Conservation (phyloP, 805 yeast genomes). For the Metschnikowia corniflorae region DNA sequence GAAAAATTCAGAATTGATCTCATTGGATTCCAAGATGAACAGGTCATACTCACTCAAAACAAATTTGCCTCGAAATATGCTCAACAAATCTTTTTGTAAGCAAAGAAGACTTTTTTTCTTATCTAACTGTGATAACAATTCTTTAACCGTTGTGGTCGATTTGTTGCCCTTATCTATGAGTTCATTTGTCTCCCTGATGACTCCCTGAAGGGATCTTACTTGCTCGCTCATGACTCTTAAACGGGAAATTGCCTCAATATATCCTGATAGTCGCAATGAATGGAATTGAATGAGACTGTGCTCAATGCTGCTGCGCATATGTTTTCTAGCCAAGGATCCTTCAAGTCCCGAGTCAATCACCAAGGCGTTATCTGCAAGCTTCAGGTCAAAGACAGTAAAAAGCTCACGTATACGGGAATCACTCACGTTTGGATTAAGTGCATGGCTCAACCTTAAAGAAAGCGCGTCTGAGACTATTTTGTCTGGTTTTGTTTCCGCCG, state of each 20-base stretch:
- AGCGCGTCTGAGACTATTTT: slow-evolving; percentile 18
- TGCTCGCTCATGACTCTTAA: slow-evolving; percentile 18
- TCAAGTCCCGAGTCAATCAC: slow-evolving; percentile 46
- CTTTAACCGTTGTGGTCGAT: slow-evolving; percentile 18
- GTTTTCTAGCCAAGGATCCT: slow-evolving; percentile 61
- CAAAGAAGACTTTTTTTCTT: slow-evolving; percentile 24
- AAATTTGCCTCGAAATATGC: slow-evolving; percentile 56
- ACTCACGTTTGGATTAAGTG: slow-evolving; percentile 41
- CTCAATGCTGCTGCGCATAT: slow-evolving; percentile 58
- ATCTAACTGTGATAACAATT: too few species aligned
- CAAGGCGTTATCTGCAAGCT: slow-evolving; percentile 29
- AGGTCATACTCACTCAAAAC: slow-evolving; percentile 71
- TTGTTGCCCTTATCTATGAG: slow-evolving; percentile 30
- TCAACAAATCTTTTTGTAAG: slow-evolving; percentile 48
- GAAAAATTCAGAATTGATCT: slow-evolving; percentile 55
- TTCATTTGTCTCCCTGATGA: slow-evolving; percentile 35
- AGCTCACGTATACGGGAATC: slow-evolving; percentile 34
- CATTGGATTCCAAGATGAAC: slow-evolving; percentile 48
- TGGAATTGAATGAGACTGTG: slow-evolving; percentile 56
- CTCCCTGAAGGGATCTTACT: slow-evolving; percentile 9
- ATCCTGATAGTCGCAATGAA: slow-evolving; percentile 30
- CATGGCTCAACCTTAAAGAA: slow-evolving; percentile 47
- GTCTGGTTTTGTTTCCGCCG: not conserved
- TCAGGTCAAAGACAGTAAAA: slow-evolving; percentile 27
- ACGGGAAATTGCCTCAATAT: slow-evolving; percentile 27